Percentiles rank a stretch among this genome's conserved stretches.
phyloP scores from a whole-genome alignment of 305 asterid genomes.

The Plantago rigida region DNA sequence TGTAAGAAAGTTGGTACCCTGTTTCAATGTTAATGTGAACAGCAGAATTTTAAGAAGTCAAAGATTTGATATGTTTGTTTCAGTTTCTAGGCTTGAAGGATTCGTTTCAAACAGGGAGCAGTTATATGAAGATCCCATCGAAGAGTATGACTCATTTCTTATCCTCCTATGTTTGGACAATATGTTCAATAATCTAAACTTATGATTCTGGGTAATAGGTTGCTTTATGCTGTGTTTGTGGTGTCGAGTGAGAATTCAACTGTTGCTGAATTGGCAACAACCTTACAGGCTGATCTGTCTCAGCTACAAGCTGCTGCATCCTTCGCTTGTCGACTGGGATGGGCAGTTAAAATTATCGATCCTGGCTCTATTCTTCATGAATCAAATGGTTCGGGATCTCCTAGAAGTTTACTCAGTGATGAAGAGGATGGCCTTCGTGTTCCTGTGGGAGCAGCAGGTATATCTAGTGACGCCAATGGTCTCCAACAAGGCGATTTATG shows the following conservation, averaged over 20 bases:
- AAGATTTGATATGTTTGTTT: conserved; percentile 29
- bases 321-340: conserved; percentile 95
- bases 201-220: conserved; percentile 47
- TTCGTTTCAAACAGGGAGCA: conserved; percentile 99
- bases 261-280: conserved; percentile 84
- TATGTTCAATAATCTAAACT: conserved; percentile 24
- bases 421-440: conserved; percentile 65
- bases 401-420: conserved; percentile 60
- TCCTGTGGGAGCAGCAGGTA: conserved; percentile 40
- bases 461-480: conserved; percentile 51
- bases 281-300: conserved; percentile 89
- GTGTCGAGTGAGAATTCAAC: conserved; percentile 96
- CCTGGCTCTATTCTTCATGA: conserved; percentile 94
- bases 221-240: conserved; percentile 98
- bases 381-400: conserved; percentile 53
- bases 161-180: conserved; percentile 20
- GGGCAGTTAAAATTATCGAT: conserved; percentile 91
- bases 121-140: conserved; percentile 97
- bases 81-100: conserved; percentile 99
- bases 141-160: conserved; percentile 60
- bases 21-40: conserved; percentile 2
- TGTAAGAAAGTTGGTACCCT: not conserved
- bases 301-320: conserved; percentile 99
- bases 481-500: conserved; percentile 65
- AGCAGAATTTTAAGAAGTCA: conserved; percentile 22